These are phyloP conservation scores for Teunomyces cretensis DNA, from an alignment of 805 yeast species.

Conservation along the genomic window DNA sequence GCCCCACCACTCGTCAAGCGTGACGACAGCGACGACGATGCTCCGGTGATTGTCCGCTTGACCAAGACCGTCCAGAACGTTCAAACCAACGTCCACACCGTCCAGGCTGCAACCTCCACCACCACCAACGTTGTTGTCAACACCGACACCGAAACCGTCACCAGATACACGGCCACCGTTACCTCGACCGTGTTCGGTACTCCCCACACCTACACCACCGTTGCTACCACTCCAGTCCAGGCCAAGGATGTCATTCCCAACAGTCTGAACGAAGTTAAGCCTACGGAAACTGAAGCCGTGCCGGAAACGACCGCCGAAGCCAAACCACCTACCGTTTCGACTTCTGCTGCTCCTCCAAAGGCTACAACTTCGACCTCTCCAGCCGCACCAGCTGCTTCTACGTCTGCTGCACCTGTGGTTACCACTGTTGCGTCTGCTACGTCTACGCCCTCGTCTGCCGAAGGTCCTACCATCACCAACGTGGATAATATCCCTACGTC, in stretches of 20 bases:
- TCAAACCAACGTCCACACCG: conserved; percentile 33
- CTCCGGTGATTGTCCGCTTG: conserved; percentile 30
- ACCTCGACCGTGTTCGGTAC: conserved; percentile 43
- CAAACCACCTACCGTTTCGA: neutral
- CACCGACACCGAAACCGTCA: conserved; percentile 37
- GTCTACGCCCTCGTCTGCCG: conserved; percentile 11
- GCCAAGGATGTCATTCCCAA: conserved; percentile 12
- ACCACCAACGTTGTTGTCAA: conserved; percentile 26
- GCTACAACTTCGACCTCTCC: too few relatives aligned
- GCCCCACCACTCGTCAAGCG: conserved; percentile 15
- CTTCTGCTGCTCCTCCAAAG: neutral
- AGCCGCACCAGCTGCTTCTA: neutral
- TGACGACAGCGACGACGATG: conserved; percentile 23
- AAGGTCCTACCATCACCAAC: conserved; percentile 25
- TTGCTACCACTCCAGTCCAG: conserved; percentile 30
- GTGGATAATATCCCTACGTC: conserved; percentile 18
- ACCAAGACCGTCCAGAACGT: conserved; percentile 35
- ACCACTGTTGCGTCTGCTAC: conserved; percentile 8
- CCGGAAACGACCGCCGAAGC: neutral
- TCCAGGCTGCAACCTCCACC: conserved; percentile 30
- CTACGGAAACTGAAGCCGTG: neutral
- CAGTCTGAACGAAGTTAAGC: conserved; percentile 7
- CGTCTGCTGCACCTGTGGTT: conserved; percentile 1
- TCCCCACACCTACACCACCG: conserved; percentile 36
- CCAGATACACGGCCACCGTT: conserved; percentile 44